Conservation (phyloP, 1,284 basidiomycete genomes). For the Ceratobasidium sp. region DNA sequence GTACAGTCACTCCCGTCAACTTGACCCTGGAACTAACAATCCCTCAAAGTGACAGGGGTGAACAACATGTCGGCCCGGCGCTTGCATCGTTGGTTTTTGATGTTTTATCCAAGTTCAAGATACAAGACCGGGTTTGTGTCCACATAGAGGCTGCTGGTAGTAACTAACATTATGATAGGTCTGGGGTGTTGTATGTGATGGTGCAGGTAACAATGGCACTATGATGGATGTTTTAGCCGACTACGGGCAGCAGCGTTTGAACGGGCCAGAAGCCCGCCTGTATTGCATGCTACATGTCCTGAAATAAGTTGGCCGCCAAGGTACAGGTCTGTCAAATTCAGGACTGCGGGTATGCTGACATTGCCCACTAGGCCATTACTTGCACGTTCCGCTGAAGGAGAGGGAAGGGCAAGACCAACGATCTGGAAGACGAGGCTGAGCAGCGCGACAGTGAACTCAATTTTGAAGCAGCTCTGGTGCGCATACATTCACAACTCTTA, state of each 20-base stretch:
- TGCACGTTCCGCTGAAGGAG: too few relatives aligned
- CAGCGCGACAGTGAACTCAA: neutral
- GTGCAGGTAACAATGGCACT: conserved; percentile 3
- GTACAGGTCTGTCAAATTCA: too few relatives aligned
- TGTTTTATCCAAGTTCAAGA: neutral
- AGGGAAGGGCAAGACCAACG: too few relatives aligned
- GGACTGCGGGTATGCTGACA: neutral
- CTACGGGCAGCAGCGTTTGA: neutral
- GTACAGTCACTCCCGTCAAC: neutral
- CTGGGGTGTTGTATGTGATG: conserved; percentile 16
- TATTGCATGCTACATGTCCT: conserved; percentile 19
- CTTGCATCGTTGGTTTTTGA: neutral
- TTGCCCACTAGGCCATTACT: too few relatives aligned
- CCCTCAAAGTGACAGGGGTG: neutral
- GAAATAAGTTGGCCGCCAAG: neutral
- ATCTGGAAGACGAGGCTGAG: too few relatives aligned
- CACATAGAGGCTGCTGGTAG: neutral
- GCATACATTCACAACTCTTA: neutral
- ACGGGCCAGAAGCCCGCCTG: neutral
- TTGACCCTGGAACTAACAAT: neutral
- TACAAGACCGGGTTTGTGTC: neutral
- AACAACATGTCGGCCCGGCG: neutral
- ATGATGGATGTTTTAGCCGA: neutral
- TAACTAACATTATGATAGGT: neutral
- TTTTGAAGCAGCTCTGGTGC: neutral